A percentile compares a stretch with the other conserved stretches of the same genome.
Evolutionary conservation across 768 basidiomycete genomes (phyloP).

Genomic region (Mycena chlorophos): DNA sequence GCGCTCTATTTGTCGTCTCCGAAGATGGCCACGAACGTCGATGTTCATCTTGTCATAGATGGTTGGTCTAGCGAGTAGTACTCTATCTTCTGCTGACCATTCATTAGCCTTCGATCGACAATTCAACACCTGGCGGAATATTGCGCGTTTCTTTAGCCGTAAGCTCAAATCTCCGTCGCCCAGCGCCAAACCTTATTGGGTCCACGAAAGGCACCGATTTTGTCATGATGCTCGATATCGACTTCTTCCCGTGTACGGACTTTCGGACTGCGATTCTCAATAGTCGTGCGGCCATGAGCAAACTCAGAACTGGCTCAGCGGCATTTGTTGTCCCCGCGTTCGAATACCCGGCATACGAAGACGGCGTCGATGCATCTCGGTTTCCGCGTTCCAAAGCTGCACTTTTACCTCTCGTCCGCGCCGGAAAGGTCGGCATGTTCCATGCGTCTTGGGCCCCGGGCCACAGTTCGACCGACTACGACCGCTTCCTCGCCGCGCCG

Average conservation of each 20-base stretch:
- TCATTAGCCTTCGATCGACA: conserved; percentile 64
- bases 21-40: conserved; percentile 67
- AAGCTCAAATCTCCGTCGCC: too few species aligned
- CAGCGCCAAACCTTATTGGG: too few species aligned
- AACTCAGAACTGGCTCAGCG: conserved; percentile 57
- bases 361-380: conserved; percentile 54
- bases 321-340: conserved; percentile 87
- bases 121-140: conserved; percentile 89
- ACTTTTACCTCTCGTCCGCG: conserved; percentile 58
- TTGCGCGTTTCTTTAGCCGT: conserved; percentile 79
- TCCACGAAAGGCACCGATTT: conserved; percentile 83
- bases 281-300: conserved; percentile 40
- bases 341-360: conserved; percentile 67
- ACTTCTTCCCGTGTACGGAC: conserved; percentile 83
- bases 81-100: not conserved
- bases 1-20: conserved; percentile 66
- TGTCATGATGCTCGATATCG: conserved; percentile 90
- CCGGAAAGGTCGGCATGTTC: conserved; percentile 67
- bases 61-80: conserved; percentile 8
- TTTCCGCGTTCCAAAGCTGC: conserved; percentile 71
- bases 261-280: conserved; percentile 60
- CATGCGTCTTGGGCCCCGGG: conserved; percentile 77
- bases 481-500: conserved; percentile 58
- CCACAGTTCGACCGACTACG: conserved; percentile 81
- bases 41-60: conserved; percentile 85